Conservation (phyloP, 257 asterid species). For the Solanum chilense region DNA sequence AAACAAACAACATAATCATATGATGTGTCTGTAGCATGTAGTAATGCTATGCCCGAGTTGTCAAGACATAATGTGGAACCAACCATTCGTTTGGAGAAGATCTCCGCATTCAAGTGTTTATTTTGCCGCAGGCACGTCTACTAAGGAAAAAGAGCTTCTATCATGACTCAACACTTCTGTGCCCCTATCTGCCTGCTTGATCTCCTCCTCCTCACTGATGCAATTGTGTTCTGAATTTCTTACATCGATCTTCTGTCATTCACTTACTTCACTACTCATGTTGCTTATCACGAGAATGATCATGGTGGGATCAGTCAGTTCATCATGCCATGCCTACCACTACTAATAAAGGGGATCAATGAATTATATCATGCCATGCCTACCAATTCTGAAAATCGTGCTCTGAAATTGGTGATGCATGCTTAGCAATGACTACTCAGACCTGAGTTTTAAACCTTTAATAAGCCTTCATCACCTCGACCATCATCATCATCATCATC, state of each 20-base stretch:
- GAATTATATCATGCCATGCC: conserved; percentile 73
- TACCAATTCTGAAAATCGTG: conserved; percentile 56
- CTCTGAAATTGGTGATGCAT: conserved; percentile 83
- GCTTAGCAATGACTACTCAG: conserved; percentile 65
- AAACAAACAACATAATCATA: not conserved
- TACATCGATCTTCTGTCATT: conserved; percentile 37
- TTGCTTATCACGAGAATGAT: conserved; percentile 53
- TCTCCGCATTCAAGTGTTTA: conserved; percentile 55
- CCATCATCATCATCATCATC: conserved; percentile 17
- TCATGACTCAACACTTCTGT: conserved; percentile 47
- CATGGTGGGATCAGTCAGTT: conserved; percentile 45
- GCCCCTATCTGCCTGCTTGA: conserved; percentile 61
- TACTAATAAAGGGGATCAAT: conserved; percentile 50
- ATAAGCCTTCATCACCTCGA: conserved; percentile 27
- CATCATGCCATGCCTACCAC: conserved; percentile 71
- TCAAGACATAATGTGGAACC: not conserved
- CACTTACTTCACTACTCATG: conserved; percentile 40
- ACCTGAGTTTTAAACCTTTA: conserved; percentile 39
- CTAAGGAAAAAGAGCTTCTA: conserved; percentile 61
- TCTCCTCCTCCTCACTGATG: conserved; percentile 44
- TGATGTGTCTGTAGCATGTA: not conserved
- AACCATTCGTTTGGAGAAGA: conserved; percentile 9
- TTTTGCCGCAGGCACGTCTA: conserved; percentile 85
- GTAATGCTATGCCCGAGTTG: not conserved
- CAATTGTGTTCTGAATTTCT: conserved; percentile 52